Conservation (phyloP, 1,139 yeast species). For the Pneumocystis canis region DNA sequence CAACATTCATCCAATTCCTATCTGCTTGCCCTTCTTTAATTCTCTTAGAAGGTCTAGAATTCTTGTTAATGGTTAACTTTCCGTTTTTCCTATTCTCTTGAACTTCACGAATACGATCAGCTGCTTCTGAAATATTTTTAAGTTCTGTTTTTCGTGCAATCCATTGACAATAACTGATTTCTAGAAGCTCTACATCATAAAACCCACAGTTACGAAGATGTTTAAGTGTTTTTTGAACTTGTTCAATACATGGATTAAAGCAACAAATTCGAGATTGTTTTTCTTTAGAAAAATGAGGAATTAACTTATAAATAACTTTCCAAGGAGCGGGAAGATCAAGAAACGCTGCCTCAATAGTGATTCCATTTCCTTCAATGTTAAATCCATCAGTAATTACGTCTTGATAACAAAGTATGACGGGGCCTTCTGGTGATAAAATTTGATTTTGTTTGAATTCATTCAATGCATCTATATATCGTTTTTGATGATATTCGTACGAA, state of each 20-base stretch:
- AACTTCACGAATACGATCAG: slow-evolving; percentile 67
- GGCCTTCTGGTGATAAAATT: slow-evolving; percentile 27
- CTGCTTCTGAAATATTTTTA: slow-evolving; percentile 63
- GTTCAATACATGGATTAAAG: slow-evolving; percentile 95
- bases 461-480: slow-evolving; percentile 64
- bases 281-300: slow-evolving; percentile 40
- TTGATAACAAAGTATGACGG: slow-evolving; percentile 58
- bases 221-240: slow-evolving; percentile 72
- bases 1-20: slow-evolving; percentile 68
- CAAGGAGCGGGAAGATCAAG: slow-evolving; percentile 94
- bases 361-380: slow-evolving; percentile 23
- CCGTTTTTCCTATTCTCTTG: slow-evolving; percentile 58
- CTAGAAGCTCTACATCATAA: slow-evolving; percentile 87
- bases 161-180: slow-evolving; percentile 72
- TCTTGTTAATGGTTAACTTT: slow-evolving; percentile 23
- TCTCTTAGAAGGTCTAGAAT: slow-evolving; percentile 28
- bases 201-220: slow-evolving; percentile 65
- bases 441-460: slow-evolving; percentile 64
- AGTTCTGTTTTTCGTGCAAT: slow-evolving; percentile 87
- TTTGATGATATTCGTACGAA: slow-evolving; percentile 84
- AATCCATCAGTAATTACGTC: slow-evolving; percentile 90
- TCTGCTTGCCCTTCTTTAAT: slow-evolving; percentile 73
- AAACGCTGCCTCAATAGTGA: slow-evolving; percentile 60
- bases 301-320: slow-evolving; percentile 76
- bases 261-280: slow-evolving; percentile 65